Conservation (phyloP, 2,329 filamentous ascomycete genomes). For the Fusarium chuoi region DNA sequence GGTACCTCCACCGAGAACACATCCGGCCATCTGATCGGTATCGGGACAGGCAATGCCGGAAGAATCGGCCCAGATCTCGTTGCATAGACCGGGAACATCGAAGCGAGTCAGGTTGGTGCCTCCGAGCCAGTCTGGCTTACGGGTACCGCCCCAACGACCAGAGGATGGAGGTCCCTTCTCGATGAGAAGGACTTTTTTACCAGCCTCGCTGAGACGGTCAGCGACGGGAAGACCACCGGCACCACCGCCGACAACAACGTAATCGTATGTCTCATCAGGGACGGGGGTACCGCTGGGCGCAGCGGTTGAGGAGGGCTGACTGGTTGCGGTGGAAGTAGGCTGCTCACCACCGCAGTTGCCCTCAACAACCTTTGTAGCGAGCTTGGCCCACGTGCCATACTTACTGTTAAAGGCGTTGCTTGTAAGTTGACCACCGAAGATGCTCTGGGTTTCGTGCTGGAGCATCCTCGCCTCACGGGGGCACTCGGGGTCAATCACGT, state of each 20-base stretch:
- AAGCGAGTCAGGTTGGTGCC: constrained; percentile 7
- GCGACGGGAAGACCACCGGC: constrained; percentile 8
- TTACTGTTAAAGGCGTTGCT: not conserved
- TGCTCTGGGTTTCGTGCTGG: constrained; percentile 11
- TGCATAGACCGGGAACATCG: constrained; percentile 7
- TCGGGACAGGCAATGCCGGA: constrained; percentile 5
- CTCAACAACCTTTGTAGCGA: not conserved
- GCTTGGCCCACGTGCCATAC: not conserved
- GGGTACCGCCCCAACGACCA: constrained; percentile 6
- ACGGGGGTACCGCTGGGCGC: constrained; percentile 1
- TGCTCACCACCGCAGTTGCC: not conserved
- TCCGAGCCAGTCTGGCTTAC: constrained; percentile 11
- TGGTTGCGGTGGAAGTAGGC: not conserved
- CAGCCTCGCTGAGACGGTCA: constrained; percentile 11
- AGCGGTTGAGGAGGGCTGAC: not conserved
- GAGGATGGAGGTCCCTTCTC: constrained; percentile 9
- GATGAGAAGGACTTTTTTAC: constrained; percentile 7
- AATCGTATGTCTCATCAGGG: constrained; percentile 5
- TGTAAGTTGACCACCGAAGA: constrained; percentile 7
- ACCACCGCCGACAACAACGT: constrained; percentile 2
- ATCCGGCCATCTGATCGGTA: constrained; percentile 13
- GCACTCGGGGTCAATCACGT: constrained; percentile 3
- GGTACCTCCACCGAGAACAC: constrained; percentile 11
- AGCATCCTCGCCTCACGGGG: constrained; percentile 5
- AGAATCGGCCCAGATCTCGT: constrained; percentile 8